Base-by-base conservation (phyloP, 1,284 basidiomycete genomes). In the Trametes pubescens region DNA sequence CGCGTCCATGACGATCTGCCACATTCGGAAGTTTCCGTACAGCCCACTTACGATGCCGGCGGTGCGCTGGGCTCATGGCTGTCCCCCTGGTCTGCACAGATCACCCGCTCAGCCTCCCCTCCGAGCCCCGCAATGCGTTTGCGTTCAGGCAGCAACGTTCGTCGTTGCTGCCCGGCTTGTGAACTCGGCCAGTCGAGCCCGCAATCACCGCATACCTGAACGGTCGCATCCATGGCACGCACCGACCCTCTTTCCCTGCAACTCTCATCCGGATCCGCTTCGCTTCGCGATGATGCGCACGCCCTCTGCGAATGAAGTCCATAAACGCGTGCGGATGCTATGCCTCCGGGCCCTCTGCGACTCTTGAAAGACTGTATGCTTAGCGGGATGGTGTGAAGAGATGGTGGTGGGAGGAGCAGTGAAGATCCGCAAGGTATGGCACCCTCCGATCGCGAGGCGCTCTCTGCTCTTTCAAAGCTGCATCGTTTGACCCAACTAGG, bases 11-110 rank as follows among this genome's bases (percentile, higher is more conserved):
- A 26, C 38, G 60, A 61, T 56, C 60, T 49, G 53, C 48, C 47
- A 35, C 40, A 48, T 57, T 68, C 67, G 67, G 67, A 62, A 68
- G 49, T 58, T 59, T 37, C 67, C 67, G 67, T 60, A 61, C 64
- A 59, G 63, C 61, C 58, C 49, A 51, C 11, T 13, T 48, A 13
- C 44, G 38, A 47, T 26, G 48, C 49, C 56, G 40, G 59, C 65
- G 61, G 57, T 57, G 53, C 60, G 60, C 65, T 47, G 44, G 24
- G 47, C 47, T 34, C 49, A 37, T 54, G 59, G 62, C 63, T 60
- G 54, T 62, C 11, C 53, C 51, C 4, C 37, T n/a, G 16, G 1
- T 53, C 46, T 32, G 37, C 52, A 40, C 38, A 43, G 37, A 54
- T 54, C 24, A 18, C 29, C 37, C 53, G 40, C 40, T 22, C 24